phyloP scores from a whole-genome alignment of 2,329 filamentous ascomycete genomes.

The Neopestalotiopsis clavispora region DNA sequence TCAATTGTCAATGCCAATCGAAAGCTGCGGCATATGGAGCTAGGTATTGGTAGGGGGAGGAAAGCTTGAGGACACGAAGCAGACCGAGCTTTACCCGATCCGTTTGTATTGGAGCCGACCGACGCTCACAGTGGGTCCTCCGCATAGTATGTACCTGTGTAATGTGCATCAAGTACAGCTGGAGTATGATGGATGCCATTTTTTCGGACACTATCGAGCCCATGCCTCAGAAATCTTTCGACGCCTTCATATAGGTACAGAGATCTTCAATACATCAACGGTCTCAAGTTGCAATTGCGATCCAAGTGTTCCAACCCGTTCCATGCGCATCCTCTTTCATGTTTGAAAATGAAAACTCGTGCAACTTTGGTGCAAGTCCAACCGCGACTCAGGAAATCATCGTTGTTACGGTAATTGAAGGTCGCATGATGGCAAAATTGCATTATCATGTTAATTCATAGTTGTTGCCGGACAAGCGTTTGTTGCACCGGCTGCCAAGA shows the following conservation, averaged over 20 bases:
- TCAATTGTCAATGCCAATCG: slow-evolving; percentile 1
- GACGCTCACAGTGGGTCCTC: neutral
- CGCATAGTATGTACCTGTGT: neutral
- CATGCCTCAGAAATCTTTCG: too few species aligned
- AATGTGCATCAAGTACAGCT: neutral
- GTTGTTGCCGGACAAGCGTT: too few species aligned
- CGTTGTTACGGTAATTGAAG: neutral
- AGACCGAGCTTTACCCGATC: slow-evolving; percentile 33
- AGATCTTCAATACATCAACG: too few species aligned
- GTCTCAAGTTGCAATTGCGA: too few species aligned
- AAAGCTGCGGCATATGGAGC: slow-evolving; percentile 5
- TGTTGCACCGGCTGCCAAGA: too few species aligned
- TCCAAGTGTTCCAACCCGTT: too few species aligned
- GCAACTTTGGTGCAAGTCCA: neutral
- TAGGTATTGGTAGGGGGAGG: neutral
- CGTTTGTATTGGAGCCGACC: neutral
- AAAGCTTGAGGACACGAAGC: slow-evolving; percentile 31
- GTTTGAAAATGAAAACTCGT: too few species aligned
- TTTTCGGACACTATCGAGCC: neutral
- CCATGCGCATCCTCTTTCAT: too few species aligned
- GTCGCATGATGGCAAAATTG: neutral
- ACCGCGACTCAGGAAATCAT: neutral
- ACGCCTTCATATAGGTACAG: too few species aligned
- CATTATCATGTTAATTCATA: too few species aligned
- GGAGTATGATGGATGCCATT: neutral